A percentile compares a stretch with the other conserved stretches of the same genome.
Conservation (phyloP, 2,329 filamentous ascomycete species). For the Xylaria sp. region DNA sequence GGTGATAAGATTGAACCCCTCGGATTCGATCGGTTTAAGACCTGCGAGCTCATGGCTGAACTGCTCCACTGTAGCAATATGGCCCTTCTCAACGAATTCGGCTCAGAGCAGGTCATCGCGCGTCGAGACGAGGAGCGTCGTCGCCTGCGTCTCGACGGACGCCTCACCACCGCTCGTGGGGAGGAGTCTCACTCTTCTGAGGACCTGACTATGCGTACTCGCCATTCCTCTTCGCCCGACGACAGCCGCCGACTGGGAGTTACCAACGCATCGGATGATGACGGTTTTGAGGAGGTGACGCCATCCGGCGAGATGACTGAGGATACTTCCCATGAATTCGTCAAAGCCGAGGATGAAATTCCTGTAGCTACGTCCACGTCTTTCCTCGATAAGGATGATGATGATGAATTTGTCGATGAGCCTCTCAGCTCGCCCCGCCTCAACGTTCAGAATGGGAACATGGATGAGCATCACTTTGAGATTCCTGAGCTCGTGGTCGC, state of each 20-base stretch:
- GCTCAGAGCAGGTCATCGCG: conserved; percentile 85
- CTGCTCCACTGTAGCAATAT: conserved; percentile 98
- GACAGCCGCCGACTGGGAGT: conserved; percentile 77
- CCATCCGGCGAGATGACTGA: conserved; percentile 73
- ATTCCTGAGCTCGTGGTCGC: conserved; percentile 62
- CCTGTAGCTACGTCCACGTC: conserved; percentile 46
- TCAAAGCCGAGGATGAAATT: conserved; percentile 64
- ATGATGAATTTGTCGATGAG: conserved; percentile 80
- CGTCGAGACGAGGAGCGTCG: conserved; percentile 82
- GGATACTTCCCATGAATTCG: conserved; percentile 72
- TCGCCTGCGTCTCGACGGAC: conserved; percentile 76
- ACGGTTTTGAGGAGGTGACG: conserved; percentile 90
- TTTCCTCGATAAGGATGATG: conserved; percentile 65
- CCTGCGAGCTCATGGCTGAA: conserved; percentile 98
- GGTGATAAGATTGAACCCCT: conserved; percentile 89
- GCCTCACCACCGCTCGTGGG: conserved; percentile 59
- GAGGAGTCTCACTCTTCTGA: conserved; percentile 60
- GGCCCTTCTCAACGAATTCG: conserved; percentile 89
- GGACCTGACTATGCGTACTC: conserved; percentile 63
- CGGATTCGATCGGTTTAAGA: conserved; percentile 98
- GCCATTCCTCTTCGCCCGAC: conserved; percentile 53
- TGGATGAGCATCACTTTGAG: conserved; percentile 58
- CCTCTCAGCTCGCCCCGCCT: conserved; percentile 72
- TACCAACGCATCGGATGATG: conserved; percentile 82
- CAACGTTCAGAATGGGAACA: conserved; percentile 63